phyloP scores from a whole-genome alignment of 164 flowering plant species.

The Euptelea pleiosperma region DNA sequence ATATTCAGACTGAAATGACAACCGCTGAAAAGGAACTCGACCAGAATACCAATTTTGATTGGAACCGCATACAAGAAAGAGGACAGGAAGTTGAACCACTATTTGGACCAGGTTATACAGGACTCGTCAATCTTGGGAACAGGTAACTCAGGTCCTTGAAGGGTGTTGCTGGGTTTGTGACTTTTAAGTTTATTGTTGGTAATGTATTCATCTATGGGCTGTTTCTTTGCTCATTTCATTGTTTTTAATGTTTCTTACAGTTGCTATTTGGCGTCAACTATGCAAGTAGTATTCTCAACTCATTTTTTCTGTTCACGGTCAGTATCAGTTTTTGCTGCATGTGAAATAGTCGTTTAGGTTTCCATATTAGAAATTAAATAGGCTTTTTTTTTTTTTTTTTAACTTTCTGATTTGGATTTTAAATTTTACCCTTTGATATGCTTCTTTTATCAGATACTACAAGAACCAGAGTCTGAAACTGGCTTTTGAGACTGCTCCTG shows the following conservation, averaged over 20 bases:
- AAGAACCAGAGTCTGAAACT: conserved; percentile 49
- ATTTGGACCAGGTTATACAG: conserved; percentile 97
- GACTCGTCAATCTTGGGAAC: conserved; percentile 95
- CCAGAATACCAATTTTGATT: conserved; percentile 92
- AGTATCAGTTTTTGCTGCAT: conserved; percentile 19
- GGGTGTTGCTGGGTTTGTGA: conserved; percentile 1
- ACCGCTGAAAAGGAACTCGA: conserved; percentile 99
- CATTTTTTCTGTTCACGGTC: conserved; percentile 64
- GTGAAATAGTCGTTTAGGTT: neutral
- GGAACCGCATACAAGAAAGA: conserved; percentile 99
- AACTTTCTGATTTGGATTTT: conserved; percentile 6
- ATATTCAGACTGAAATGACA: conserved; percentile 92
- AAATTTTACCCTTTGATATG: conserved; percentile 2
- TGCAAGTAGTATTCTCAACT: conserved; percentile 91
- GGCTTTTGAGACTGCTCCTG: conserved; percentile 80
- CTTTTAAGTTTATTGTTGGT: neutral
- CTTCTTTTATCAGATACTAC: conserved; percentile 51
- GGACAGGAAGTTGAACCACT: conserved; percentile 81
- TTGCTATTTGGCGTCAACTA: conserved; percentile 91
- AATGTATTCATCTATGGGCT: conserved; percentile 2
- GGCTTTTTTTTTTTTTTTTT: neutral
- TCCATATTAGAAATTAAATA: neutral
- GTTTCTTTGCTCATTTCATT: conserved; percentile 1
- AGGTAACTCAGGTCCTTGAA: conserved; percentile 45
- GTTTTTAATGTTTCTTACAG: conserved; percentile 37